phyloP scores from a whole-genome alignment of 768 basidiomycete genomes.

The Russula compacta region DNA sequence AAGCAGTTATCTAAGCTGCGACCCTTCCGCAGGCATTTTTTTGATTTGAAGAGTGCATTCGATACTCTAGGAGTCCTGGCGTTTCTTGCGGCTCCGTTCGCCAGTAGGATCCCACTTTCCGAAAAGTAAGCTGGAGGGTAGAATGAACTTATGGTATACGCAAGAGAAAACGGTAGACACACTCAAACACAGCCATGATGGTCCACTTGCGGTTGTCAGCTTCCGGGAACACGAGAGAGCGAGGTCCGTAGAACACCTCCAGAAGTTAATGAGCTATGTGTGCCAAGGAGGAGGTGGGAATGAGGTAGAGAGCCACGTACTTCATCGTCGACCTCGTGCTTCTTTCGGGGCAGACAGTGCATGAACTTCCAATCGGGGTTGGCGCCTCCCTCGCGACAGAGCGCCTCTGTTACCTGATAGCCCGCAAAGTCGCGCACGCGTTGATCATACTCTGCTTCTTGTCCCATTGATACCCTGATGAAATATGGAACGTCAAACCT shows the following conservation, averaged over 20 bases:
- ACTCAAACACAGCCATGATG: slow-evolving; percentile 89
- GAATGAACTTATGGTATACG: slow-evolving; percentile 24
- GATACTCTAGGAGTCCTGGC: background rate
- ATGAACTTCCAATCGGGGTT: slow-evolving; percentile 88
- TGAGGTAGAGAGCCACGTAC: slow-evolving; percentile 29
- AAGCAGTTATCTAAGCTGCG: background rate
- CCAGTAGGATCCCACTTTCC: slow-evolving; percentile 26
- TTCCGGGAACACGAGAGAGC: slow-evolving; percentile 88
- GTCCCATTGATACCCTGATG: slow-evolving; percentile 95
- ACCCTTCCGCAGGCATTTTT: background rate
- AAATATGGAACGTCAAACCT: background rate
- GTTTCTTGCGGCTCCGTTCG: background rate
- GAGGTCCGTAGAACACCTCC: slow-evolving; percentile 87
- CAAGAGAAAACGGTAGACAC: slow-evolving; percentile 22
- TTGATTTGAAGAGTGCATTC: background rate
- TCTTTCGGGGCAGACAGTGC: slow-evolving; percentile 91
- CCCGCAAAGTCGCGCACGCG: slow-evolving; percentile 81
- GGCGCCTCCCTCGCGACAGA: slow-evolving; percentile 75
- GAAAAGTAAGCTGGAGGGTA: slow-evolving; percentile 25
- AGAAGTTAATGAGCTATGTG: slow-evolving; percentile 1
- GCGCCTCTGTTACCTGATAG: slow-evolving; percentile 86
- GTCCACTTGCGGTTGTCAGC: slow-evolving; percentile 98
- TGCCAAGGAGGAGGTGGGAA: background rate
- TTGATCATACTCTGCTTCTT: slow-evolving; percentile 87
- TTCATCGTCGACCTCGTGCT: slow-evolving; percentile 92